These are phyloP conservation scores for Exophiala sp. DNA, from an alignment of 2,329 filamentous ascomycete genomes.

Conservation along the genomic window DNA sequence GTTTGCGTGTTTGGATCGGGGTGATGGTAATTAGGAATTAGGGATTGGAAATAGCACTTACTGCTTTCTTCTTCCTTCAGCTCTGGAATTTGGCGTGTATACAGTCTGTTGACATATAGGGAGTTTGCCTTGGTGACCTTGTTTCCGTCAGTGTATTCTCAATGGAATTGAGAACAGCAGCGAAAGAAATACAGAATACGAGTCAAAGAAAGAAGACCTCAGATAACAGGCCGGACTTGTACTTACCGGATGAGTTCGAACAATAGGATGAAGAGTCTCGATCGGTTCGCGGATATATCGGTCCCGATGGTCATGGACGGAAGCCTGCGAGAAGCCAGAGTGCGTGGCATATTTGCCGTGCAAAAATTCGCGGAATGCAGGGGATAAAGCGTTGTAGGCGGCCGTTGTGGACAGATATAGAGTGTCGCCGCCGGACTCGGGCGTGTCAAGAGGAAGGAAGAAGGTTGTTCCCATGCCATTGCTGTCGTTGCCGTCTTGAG, in stretches of 20 bases:
- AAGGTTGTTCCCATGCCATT: not conserved
- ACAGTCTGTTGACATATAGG: constrained; percentile 7
- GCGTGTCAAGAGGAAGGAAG: not conserved
- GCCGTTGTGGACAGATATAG: constrained; percentile 10
- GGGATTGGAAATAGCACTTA: no score
- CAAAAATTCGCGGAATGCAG: constrained; percentile 15
- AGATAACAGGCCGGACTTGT: no score
- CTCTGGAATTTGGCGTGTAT: constrained; percentile 28
- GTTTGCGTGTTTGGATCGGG: no score
- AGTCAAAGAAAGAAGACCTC: no score
- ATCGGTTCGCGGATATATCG: constrained; percentile 3
- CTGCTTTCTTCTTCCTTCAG: constrained; percentile 24
- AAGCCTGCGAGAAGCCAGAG: not conserved
- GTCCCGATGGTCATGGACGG: not conserved
- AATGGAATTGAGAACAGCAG: no score
- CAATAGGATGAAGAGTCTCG: constrained; percentile 31
- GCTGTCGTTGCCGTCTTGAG: not conserved
- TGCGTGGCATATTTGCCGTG: not conserved
- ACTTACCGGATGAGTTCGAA: constrained; percentile 32
- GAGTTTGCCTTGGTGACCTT: not conserved
- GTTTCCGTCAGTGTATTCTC: no score
- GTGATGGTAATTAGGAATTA: no score
- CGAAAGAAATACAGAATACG: no score
- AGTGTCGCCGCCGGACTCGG: not conserved
- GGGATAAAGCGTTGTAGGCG: constrained; percentile 24